Base-by-base conservation (phyloP, 1,139 yeast genomes). In the Eremothecium coryli region DNA sequence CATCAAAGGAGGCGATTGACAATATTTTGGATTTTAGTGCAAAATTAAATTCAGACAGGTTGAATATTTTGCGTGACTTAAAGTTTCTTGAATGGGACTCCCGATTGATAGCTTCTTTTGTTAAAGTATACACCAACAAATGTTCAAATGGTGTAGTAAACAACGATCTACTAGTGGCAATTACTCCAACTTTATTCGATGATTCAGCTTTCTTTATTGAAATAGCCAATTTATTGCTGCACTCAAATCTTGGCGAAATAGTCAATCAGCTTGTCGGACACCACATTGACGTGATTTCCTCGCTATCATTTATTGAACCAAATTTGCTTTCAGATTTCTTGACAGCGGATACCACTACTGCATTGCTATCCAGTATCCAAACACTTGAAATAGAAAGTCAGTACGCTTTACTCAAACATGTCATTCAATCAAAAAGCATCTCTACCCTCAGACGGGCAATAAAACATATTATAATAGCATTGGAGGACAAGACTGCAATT, bases 1-100 rank as follows among this genome's bases (percentile, higher is more conserved):
- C 46, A 9, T 34, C 35, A 4, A 25, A 38, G 12, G 38, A 35
- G 6, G 40, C 45, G 4, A 33, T 46, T 18, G 43, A 42, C 10
- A 39, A 35, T 31, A 26, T 43, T 12, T 30, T 45, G 29, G 34
- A 36, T 13, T 26, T 44, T 13, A 35, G 36, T 22, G 14, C 36
- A 2, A 45, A 40, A 22, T 23, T 32, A 2, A 11, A 9, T 32
- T 24, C 17, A 26, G 33, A 34, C 7, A 14, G 10, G 16, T 16
- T 35, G 11, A 32, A 37, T 3, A 13, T 38, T 9, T 32, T 40
- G 8, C 26, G 30, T 8, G 30, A 35, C 22, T 31, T 45, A 18
- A 29, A 26, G 21, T 26, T 41, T 18, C 21, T 23, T 2, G 23
- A 27, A 3, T 49, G 50, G 49, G 30, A 36, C 13, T 40, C 37